phyloP scores from a whole-genome alignment of 108 stramenopile genomes.

The Nitzschia putrida region DNA sequence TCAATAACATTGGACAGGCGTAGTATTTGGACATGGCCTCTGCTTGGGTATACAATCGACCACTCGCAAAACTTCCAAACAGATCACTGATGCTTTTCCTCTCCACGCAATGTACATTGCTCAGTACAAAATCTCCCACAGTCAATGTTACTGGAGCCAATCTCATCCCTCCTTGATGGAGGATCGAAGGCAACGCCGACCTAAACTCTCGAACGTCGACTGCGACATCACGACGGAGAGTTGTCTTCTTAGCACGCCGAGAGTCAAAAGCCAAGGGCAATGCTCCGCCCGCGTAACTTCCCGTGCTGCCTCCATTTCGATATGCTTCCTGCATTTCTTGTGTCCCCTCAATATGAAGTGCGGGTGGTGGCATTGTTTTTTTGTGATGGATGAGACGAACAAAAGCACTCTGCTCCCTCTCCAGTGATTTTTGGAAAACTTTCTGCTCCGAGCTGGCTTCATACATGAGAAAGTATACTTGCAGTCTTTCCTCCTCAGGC shows the following conservation, averaged over 20 bases:
- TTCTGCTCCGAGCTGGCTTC: conserved; percentile 95
- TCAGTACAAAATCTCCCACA: conserved; percentile 96
- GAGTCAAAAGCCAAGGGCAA: conserved; percentile 82
- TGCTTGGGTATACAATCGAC: conserved; percentile 92
- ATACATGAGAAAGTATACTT: conserved; percentile 90
- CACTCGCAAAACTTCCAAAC: conserved; percentile 90
- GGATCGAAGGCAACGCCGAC: conserved; percentile 91
- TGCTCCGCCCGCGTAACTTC: conserved; percentile 70
- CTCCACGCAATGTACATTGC: conserved; percentile 95
- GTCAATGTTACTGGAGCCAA: conserved; percentile 89
- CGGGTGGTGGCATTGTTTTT: conserved; percentile 83
- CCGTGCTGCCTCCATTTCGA: conserved; percentile 44
- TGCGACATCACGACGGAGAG: conserved; percentile 66
- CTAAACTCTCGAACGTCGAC: conserved; percentile 98
- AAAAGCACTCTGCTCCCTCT: conserved; percentile 91
- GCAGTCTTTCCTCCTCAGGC: conserved; percentile 45
- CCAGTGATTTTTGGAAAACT: conserved; percentile 83
- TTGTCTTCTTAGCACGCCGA: conserved; percentile 58
- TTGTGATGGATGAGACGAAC: conserved; percentile 91
- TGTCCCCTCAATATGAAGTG: conserved; percentile 53
- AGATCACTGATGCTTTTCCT: conserved; percentile 95
- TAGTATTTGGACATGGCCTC: conserved; percentile 93
- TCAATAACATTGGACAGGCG: conserved; percentile 84
- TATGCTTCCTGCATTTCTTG: conserved; percentile 88
- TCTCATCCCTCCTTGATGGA: conserved; percentile 91